Evolutionary conservation across 163 green algal genomes (phyloP).

Genomic region (Smithsoniella earleae): DNA sequence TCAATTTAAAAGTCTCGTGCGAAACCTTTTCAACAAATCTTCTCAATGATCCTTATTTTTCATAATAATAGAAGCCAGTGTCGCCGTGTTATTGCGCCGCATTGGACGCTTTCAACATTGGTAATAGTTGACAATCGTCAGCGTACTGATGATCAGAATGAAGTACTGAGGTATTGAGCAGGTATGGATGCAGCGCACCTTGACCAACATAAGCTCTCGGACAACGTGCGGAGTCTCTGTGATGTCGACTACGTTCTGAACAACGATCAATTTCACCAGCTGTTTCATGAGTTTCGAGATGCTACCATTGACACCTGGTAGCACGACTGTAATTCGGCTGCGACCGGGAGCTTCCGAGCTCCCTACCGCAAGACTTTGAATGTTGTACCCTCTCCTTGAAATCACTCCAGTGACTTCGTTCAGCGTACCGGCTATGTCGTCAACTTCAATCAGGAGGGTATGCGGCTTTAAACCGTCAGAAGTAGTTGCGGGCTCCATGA

Average conservation of each 20-base stretch:
- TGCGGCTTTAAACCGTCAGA: conserved; percentile 47
- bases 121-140: no score
- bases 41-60: no score
- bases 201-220: conserved; percentile 93
- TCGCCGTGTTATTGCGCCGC: no score
- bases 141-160: no score
- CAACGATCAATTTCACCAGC: conserved; percentile 84
- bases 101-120: no score
- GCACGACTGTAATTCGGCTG: conserved; percentile 88
- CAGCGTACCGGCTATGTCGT: conserved; percentile 83
- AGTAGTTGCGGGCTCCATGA: conserved; percentile 33
- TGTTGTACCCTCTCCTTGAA: conserved; percentile 90
- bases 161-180: no score
- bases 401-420: conserved; percentile 92
- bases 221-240: conserved; percentile 65
- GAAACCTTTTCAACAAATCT: no score
- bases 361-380: conserved; percentile 91
- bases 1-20: no score
- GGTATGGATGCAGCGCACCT: no score
- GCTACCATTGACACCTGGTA: conserved; percentile 55
- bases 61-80: no score
- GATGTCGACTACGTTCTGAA: conserved; percentile 71
- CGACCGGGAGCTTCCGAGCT: conserved; percentile 65
- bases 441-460: conserved; percentile 82
- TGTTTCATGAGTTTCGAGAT: conserved; percentile 77